These are phyloP conservation scores for Pelargonium hybrid DNA, from an alignment of 441 rosid genomes.

Conservation along the genomic window DNA sequence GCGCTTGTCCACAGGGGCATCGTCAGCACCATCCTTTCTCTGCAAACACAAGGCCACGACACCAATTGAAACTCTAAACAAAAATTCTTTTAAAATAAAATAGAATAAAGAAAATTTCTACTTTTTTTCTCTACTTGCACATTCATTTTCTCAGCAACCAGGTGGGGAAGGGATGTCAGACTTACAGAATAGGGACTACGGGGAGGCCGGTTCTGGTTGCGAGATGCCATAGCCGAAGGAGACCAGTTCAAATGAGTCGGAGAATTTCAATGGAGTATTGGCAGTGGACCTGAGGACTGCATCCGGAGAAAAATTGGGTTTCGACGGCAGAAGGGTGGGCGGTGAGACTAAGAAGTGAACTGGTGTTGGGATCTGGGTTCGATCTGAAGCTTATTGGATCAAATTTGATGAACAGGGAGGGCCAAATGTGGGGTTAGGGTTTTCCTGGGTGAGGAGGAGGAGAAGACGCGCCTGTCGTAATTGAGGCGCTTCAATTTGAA, in stretches of 20 bases:
- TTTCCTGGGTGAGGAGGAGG: neutral
- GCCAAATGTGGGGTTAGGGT: neutral
- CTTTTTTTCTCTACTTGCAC: neutral
- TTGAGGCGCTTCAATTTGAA: neutral
- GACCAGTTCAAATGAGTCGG: neutral
- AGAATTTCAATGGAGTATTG: neutral
- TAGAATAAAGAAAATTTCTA: neutral
- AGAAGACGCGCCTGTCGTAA: neutral
- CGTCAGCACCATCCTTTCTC: constrained; percentile 49
- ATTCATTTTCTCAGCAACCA: neutral
- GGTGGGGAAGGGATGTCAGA: neutral
- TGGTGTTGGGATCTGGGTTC: neutral
- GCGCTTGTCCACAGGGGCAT: constrained; percentile 56
- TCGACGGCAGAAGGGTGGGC: neutral
- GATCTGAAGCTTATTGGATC: neutral
- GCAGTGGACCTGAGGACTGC: neutral
- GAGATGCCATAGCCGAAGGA: constrained; percentile 36
- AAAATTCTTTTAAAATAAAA: neutral
- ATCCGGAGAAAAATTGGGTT: neutral
- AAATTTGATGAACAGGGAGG: neutral
- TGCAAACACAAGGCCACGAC: constrained; percentile 18
- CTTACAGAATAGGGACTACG: constrained; percentile 60
- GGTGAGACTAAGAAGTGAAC: neutral
- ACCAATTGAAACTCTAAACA: neutral
- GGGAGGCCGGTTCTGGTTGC: constrained; percentile 77